Conservation (phyloP, 2,329 filamentous ascomycete genomes). For the Aspergillus alliaceus region DNA sequence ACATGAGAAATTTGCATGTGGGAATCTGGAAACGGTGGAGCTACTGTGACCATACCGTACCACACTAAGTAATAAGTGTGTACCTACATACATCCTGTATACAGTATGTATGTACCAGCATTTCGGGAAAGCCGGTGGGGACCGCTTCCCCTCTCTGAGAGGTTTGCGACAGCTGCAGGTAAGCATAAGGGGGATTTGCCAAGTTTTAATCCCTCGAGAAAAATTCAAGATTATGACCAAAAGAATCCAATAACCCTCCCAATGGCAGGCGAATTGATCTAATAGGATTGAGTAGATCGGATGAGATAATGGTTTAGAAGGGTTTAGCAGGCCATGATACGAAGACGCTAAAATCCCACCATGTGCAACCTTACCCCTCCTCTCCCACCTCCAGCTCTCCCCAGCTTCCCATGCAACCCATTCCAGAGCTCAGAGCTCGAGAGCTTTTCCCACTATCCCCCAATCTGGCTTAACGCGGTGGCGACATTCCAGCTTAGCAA, state of each 20-base stretch:
- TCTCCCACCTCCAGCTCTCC: conserved; percentile 16
- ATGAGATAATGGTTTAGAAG: not conserved
- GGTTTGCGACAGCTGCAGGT: conserved; percentile 16
- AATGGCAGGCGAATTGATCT: not conserved
- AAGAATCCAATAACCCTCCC: not conserved
- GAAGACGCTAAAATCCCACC: conserved; percentile 1
- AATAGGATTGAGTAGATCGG: not conserved
- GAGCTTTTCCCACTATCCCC: conserved; percentile 11
- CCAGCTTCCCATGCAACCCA: conserved; percentile 19
- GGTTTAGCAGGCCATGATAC: not conserved
- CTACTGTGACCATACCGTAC: conserved; percentile 1
- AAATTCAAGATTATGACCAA: not conserved
- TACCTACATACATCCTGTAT: not conserved
- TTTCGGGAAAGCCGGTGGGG: conserved; percentile 19
- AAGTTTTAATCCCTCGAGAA: not conserved
- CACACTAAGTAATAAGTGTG: too few species aligned
- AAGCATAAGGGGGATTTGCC: not conserved
- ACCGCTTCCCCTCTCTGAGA: conserved; percentile 9
- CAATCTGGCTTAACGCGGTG: conserved; percentile 7
- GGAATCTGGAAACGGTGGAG: not conserved
- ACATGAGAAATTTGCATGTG: not conserved
- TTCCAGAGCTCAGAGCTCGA: conserved; percentile 19
- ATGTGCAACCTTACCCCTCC: conserved; percentile 12
- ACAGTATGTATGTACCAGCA: conserved; percentile 12
- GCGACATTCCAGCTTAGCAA: conserved; percentile 19